Percentiles rank a stretch among this genome's conserved stretches.
phyloP scores from a whole-genome alignment of 2,329 filamentous ascomycete genomes.

The Alternaria sp. region DNA sequence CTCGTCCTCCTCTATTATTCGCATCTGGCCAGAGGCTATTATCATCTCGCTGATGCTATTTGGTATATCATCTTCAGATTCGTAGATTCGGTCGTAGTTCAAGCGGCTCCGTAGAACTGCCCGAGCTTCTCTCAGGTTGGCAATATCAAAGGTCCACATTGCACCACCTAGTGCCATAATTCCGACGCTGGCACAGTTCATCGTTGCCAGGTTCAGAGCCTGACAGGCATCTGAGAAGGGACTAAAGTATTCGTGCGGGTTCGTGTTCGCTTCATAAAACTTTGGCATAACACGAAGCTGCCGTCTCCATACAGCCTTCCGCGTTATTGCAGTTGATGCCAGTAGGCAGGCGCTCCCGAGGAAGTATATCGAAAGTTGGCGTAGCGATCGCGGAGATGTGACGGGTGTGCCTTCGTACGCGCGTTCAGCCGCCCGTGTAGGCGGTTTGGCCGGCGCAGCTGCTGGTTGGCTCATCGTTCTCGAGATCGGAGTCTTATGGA shows the following conservation, averaged over 20 bases:
- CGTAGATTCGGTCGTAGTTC: constrained; percentile 63
- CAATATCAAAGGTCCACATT: constrained; percentile 80
- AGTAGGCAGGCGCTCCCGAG: constrained; percentile 79
- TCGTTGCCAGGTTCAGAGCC: constrained; percentile 84
- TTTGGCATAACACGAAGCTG: constrained; percentile 69
- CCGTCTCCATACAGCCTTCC: constrained; percentile 71
- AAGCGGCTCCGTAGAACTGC: constrained; percentile 67
- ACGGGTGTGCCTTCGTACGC: constrained; percentile 43
- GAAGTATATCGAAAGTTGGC: constrained; percentile 75
- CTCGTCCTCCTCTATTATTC: constrained; percentile 27
- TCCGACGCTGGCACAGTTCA: constrained; percentile 81
- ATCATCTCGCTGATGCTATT: constrained; percentile 38
- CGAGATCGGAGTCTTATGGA: constrained; percentile 30
- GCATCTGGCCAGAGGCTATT: constrained; percentile 58
- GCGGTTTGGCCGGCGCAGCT: constrained; percentile 28
- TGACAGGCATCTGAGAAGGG: constrained; percentile 79
- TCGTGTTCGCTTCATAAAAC: constrained; percentile 73
- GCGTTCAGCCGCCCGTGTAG: constrained; percentile 26
- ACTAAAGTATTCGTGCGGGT: constrained; percentile 61
- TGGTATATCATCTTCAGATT: constrained; percentile 48
- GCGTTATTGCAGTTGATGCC: constrained; percentile 72
- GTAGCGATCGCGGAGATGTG: constrained; percentile 61
- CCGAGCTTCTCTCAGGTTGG: constrained; percentile 61
- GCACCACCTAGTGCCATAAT: constrained; percentile 78
- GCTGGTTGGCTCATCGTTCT: constrained; percentile 38